Evolutionary conservation across 805 yeast species (phyloP).

Genomic region (Myxozyma nipponensis): DNA sequence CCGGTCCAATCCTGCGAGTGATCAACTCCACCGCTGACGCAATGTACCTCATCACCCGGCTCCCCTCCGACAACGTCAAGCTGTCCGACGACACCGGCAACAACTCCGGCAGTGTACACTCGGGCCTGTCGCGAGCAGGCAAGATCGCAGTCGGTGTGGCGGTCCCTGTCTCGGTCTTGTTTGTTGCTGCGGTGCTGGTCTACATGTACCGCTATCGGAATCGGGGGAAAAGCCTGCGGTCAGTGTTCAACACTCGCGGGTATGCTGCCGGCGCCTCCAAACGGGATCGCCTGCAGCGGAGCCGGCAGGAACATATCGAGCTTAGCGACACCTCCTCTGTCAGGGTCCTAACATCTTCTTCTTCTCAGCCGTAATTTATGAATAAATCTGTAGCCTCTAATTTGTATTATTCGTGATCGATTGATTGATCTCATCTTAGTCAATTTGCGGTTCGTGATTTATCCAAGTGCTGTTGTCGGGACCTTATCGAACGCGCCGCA

Average conservation of each 20-base stretch:
- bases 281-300: background rate
- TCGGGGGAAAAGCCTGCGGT: background rate
- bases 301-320: slow-evolving; percentile 7
- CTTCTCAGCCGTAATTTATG: too few relatives aligned
- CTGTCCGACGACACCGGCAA: background rate
- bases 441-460: too few relatives aligned
- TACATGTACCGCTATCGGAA: slow-evolving; percentile 7
- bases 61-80: slow-evolving; percentile 43
- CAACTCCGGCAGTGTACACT: slow-evolving; percentile 1
- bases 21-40: slow-evolving; percentile 38
- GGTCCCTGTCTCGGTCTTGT: slow-evolving; percentile 14
- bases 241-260: slow-evolving; percentile 11
- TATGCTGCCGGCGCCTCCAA: slow-evolving; percentile 12
- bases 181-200: slow-evolving; percentile 5
- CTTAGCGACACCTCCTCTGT: slow-evolving; percentile 5
- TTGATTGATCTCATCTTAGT: too few relatives aligned
- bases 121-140: slow-evolving; percentile 9
- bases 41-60: slow-evolving; percentile 36
- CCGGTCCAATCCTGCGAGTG: slow-evolving; percentile 44
- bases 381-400: too few relatives aligned
- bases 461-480: too few relatives aligned
- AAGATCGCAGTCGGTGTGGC: slow-evolving; percentile 17
- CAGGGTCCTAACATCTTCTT: background rate
- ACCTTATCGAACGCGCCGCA: too few relatives aligned
- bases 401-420: too few relatives aligned